Evolutionary conservation across 805 yeast genomes (phyloP), one percentile per base, ranked within the genome.

Genomic region (Ascoidea rubescens): DNA sequence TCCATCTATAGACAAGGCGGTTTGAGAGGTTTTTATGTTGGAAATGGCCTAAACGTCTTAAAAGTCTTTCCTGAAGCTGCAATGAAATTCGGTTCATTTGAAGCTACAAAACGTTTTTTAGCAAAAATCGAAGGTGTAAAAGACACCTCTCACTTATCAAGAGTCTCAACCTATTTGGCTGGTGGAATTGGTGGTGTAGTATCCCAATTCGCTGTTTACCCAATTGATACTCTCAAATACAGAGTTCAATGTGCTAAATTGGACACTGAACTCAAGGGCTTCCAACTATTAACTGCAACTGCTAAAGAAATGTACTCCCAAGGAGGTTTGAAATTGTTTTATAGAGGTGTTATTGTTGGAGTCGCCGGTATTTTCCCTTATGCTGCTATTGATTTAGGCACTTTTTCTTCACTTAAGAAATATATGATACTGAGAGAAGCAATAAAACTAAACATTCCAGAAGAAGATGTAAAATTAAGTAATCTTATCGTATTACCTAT

Each of bases 1-100:
- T 78, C 88, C 0, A 67, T 93, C 43, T 93, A 90, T 75, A 78
- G 77, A 59, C 93, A 86, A 66, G 97, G 96, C 31, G 99, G 99
- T 0, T 52, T 89, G 4, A 75, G 77, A 52, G 83, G 93, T 0
- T 93, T 93, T 63, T 93, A 93, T 65, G 96, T 90, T 14, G 99
- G 97, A 5, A 91, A 91, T 68, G 98, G 97, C 0, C 71, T 91
- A 48, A 93, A 93, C 64, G 87, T 86, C n/a, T 60, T 90, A 52
- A 91, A 91, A 64, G 96, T 91, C 21, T 87, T 93, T 62, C 99
- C 99, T 0, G 99, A 91, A 65, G 84, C 95, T 44, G 97, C 98
- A 1, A 91, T 91, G 79, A 93, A 93, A 64, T 91, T 93, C 67
- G 98, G 99, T 3, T 81, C 96, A 4, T 91, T 93, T 65, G 99